phyloP scores from a whole-genome alignment of 2,329 filamentous ascomycete genomes.

The Penicillium sp. region DNA sequence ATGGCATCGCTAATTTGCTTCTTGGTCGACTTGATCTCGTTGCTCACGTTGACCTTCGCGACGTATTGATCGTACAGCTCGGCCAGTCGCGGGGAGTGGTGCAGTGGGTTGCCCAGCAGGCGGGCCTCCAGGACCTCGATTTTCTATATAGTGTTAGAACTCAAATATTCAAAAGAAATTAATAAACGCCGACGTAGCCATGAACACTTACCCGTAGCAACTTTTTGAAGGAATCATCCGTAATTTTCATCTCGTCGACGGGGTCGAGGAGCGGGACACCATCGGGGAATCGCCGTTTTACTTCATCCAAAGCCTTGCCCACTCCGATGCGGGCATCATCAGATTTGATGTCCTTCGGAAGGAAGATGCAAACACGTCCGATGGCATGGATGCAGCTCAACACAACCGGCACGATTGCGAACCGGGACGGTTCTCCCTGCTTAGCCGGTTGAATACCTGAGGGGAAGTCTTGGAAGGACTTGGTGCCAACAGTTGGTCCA shows the following conservation, averaged over 20 bases:
- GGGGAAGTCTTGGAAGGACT: slow-evolving; percentile 69
- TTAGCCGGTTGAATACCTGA: slow-evolving; percentile 65
- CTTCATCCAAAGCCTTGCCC: slow-evolving; percentile 73
- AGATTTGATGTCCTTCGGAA: slow-evolving; percentile 76
- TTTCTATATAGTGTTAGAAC: slow-evolving; percentile 64
- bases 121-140: slow-evolving; percentile 96
- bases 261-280: slow-evolving; percentile 88
- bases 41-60: slow-evolving; percentile 74
- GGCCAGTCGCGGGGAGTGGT: slow-evolving; percentile 83
- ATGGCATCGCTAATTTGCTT: slow-evolving; percentile 84
- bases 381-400: slow-evolving; percentile 85
- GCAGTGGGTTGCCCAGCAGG: slow-evolving; percentile 84
- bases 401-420: slow-evolving; percentile 85
- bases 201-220: slow-evolving; percentile 66
- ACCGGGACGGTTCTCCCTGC: slow-evolving; percentile 69
- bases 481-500: slow-evolving; percentile 57
- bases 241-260: slow-evolving; percentile 94
- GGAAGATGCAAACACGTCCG: slow-evolving; percentile 80
- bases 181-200: neutral
- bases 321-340: slow-evolving; percentile 72
- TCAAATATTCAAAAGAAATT: no score
- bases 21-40: slow-evolving; percentile 86
- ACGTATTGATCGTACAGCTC: slow-evolving; percentile 88
- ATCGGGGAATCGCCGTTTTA: slow-evolving; percentile 87
- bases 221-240: slow-evolving; percentile 90